Percentiles rank a stretch among this genome's conserved stretches.
Evolutionary conservation across 352 stramenopile genomes (phyloP).

Genomic region (Globisporangium barbulae): DNA sequence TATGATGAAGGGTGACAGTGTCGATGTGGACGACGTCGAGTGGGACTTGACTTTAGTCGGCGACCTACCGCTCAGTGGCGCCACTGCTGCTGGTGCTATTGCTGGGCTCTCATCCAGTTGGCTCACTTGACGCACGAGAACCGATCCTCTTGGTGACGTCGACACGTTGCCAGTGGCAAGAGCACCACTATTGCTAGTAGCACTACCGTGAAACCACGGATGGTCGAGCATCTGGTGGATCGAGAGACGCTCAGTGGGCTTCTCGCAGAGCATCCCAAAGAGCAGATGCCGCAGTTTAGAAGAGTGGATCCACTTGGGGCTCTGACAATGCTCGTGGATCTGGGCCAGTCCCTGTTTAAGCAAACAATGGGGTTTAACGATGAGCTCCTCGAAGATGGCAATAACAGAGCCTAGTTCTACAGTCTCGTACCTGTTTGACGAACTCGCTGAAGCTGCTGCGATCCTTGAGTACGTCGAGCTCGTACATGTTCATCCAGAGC

Average conservation of each 20-base stretch:
- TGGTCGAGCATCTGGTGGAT: constrained; percentile 49
- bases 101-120: background rate
- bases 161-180: background rate
- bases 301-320: constrained; percentile 46
- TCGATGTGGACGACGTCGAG: constrained; percentile 14
- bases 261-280: constrained; percentile 38
- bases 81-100: background rate
- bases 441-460: constrained; percentile 39
- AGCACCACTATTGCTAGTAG: background rate
- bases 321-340: constrained; percentile 30
- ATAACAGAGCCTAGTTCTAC: background rate
- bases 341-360: constrained; percentile 27
- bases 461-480: constrained; percentile 72
- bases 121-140: constrained; percentile 10
- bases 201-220: constrained; percentile 37
- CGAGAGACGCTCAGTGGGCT: constrained; percentile 33
- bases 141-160: background rate
- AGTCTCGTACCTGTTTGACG: constrained; percentile 21
- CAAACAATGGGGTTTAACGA: background rate
- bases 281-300: constrained; percentile 37
- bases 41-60: constrained; percentile 14
- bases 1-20: background rate
- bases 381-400: background rate
- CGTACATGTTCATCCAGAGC: constrained; percentile 85
- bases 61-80: background rate